Conservation (phyloP, 305 asterid species). For the Caryopteris hybrid region DNA sequence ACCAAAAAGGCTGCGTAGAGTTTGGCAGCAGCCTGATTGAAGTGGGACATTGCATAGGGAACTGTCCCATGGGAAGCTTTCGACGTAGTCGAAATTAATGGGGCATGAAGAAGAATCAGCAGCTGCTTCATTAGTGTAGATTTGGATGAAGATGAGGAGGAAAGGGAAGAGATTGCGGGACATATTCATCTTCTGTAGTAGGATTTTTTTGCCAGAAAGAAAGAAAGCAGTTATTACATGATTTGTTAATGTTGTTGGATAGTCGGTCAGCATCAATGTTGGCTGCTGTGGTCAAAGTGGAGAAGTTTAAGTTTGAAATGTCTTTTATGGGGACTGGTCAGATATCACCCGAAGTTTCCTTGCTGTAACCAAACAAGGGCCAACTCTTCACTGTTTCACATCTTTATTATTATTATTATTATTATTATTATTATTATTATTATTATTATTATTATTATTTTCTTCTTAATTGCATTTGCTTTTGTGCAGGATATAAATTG, state of each 20-base stretch:
- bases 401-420: too few relatives aligned
- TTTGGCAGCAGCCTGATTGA: slow-evolving; percentile 47
- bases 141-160: slow-evolving; percentile 7
- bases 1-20: slow-evolving; percentile 53
- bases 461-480: too few relatives aligned
- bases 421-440: too few relatives aligned
- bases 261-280: slow-evolving; percentile 28
- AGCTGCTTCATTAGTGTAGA: slow-evolving; percentile 3
- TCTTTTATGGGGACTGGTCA: neutral
- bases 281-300: slow-evolving; percentile 36
- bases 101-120: slow-evolving; percentile 43
- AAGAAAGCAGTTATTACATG: neutral
- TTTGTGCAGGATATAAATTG: too few relatives aligned
- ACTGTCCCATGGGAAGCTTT: slow-evolving; percentile 57
- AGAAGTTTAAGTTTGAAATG: slow-evolving; percentile 2
- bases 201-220: neutral
- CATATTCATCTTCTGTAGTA: slow-evolving; percentile 16
- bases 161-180: slow-evolving; percentile 15
- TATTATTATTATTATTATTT: too few relatives aligned
- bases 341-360: neutral
- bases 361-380: too few relatives aligned
- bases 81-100: slow-evolving; percentile 44
- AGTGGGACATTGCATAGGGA: slow-evolving; percentile 40
- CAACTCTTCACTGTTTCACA: too few relatives aligned
- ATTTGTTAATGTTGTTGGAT: neutral